Conservation (phyloP, 495 filamentous ascomycete genomes). For the Penicillium silybi region DNA sequence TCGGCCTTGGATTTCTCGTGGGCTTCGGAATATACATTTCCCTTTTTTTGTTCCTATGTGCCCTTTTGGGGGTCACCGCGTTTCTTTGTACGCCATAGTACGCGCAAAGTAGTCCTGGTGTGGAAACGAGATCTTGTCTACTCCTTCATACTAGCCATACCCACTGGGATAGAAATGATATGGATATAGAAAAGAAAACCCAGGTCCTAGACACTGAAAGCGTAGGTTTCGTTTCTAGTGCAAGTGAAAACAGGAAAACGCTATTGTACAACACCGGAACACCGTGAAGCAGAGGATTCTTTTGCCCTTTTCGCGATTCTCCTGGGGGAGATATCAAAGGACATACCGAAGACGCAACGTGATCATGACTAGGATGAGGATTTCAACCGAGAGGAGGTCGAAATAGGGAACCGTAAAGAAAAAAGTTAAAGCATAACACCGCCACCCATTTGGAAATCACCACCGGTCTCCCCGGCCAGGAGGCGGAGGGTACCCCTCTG, state of each 20-base stretch:
- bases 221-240: neutral
- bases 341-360: neutral
- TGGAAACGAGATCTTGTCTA: conserved; percentile 2
- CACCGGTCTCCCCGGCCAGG: conserved; percentile 22
- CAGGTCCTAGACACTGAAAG: neutral
- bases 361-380: conserved; percentile 7
- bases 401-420: neutral
- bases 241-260: conserved; percentile 10
- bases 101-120: conserved; percentile 12
- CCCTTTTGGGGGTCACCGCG: neutral
- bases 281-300: neutral
- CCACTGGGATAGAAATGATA: neutral
- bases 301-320: neutral
- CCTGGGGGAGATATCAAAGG: neutral
- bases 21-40: conserved; percentile 21
- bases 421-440: neutral
- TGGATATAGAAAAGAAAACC: neutral
- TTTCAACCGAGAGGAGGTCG: neutral
- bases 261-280: conserved; percentile 22
- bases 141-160: neutral
- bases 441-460: conserved; percentile 13
- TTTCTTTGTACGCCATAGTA: conserved; percentile 1
- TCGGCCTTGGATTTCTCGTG: conserved; percentile 26
- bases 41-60: conserved; percentile 10
- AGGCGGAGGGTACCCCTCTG: conserved; percentile 29